phyloP scores from a whole-genome alignment of 1,284 basidiomycete genomes.

The Hypsizygus ulmarius region DNA sequence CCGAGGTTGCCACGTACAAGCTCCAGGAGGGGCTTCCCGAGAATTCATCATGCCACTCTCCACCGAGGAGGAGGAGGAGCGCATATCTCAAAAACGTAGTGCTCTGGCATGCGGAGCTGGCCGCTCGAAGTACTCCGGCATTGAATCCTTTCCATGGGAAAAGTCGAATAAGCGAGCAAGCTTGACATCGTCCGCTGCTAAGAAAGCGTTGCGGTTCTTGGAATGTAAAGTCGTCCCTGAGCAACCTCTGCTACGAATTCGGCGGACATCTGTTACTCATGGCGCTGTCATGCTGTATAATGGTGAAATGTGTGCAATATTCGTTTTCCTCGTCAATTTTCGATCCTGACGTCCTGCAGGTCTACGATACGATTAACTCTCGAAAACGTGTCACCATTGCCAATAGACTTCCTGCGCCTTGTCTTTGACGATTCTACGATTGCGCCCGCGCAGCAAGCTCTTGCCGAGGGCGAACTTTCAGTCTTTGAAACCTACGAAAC shows the following conservation, averaged over 20 bases:
- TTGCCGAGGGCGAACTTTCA: constrained; percentile 77
- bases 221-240: constrained; percentile 80
- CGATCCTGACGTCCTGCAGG: constrained; percentile 39
- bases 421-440: constrained; percentile 90
- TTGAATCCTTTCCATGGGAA: constrained; percentile 64
- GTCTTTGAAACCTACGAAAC: constrained; percentile 90
- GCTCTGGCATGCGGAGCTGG: constrained; percentile 61
- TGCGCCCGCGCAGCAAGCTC: constrained; percentile 66
- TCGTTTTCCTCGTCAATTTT: not conserved
- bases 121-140: constrained; percentile 68
- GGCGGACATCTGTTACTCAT: constrained; percentile 84
- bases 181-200: constrained; percentile 23
- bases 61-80: constrained; percentile 70
- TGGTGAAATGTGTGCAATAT: constrained; percentile 73
- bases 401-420: constrained; percentile 83
- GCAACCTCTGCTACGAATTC: constrained; percentile 83
- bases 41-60: constrained; percentile 79
- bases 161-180: constrained; percentile 40
- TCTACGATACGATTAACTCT: constrained; percentile 81
- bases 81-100: constrained; percentile 53
- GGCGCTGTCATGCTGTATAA: constrained; percentile 92
- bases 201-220: constrained; percentile 49
- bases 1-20: constrained; percentile 76
- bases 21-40: constrained; percentile 68
- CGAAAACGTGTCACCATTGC: constrained; percentile 81